Percentiles rank a stretch among this genome's conserved stretches.
Conservation (phyloP, 306 rosid species). For the Vigna mungo region DNA sequence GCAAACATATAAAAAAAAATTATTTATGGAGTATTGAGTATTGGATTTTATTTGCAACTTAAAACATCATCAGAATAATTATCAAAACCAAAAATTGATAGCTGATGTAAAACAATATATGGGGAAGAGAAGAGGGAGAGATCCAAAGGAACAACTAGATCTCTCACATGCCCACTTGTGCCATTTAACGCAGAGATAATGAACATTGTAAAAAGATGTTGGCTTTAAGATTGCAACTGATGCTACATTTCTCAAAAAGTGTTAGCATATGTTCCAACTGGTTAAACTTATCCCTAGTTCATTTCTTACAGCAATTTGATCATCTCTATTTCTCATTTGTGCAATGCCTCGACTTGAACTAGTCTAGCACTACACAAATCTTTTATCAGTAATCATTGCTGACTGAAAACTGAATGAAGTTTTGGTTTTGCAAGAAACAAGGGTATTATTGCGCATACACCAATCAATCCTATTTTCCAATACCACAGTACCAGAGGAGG, state of each 20-base stretch:
- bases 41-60: conserved; percentile 5
- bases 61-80: background rate
- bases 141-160: conserved; percentile 1
- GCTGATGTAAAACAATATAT: background rate
- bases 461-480: background rate
- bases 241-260: background rate
- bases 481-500: background rate
- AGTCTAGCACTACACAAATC: background rate
- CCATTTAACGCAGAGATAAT: background rate
- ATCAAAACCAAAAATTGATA: background rate
- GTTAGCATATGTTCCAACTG: background rate
- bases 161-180: background rate
- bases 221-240: background rate
- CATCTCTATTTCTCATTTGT: background rate
- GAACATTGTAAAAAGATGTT: background rate
- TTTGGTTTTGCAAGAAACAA: conserved; percentile 15
- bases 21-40: background rate
- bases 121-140: background rate
- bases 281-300: background rate
- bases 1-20: conserved; percentile 47
- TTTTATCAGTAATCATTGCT: background rate
- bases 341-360: background rate
- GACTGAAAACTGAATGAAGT: background rate
- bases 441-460: background rate
- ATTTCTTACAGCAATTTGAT: conserved; percentile 4